A percentile compares a stretch with the other conserved stretches of the same genome.
Evolutionary conservation across 345 rosid genomes (phyloP).

Genomic region (Bretschneidera sinensis): DNA sequence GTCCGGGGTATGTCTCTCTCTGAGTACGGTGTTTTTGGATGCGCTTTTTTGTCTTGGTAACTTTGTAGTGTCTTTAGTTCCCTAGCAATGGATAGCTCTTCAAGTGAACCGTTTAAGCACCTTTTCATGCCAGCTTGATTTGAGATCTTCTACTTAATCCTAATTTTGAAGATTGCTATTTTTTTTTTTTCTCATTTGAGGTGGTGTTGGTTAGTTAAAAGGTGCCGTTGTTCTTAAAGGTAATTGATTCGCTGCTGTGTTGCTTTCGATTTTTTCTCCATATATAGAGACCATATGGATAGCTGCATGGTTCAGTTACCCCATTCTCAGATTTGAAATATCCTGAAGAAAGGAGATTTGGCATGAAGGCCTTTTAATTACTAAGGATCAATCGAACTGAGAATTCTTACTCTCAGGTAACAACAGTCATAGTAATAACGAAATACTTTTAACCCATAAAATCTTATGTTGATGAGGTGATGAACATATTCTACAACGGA

Average conservation of each 20-base stretch:
- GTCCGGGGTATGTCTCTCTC: not conserved
- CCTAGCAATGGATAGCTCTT: not conserved
- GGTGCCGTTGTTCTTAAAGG: too few species aligned
- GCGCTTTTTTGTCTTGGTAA: not conserved
- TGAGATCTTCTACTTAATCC: not conserved
- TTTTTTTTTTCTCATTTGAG: not conserved
- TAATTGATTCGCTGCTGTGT: too few species aligned
- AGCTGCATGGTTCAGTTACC: not conserved
- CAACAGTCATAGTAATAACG: conserved; percentile 2
- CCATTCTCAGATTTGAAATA: not conserved
- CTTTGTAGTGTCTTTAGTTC: not conserved
- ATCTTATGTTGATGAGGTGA: not conserved
- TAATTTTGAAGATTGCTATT: not conserved
- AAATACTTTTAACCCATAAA: not conserved
- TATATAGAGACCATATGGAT: too few species aligned
- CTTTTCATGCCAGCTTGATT: not conserved
- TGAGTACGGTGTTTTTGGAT: too few species aligned
- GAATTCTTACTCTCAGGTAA: not conserved
- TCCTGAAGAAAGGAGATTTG: too few species aligned
- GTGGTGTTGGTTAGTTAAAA: not conserved
- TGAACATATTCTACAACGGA: not conserved
- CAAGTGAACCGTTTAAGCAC: not conserved
- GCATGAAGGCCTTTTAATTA: not conserved
- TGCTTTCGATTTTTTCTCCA: too few species aligned
- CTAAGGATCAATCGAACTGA: not conserved